phyloP scores from a whole-genome alignment of 2,329 filamentous ascomycete genomes.

The Ceratocystis huliohia region DNA sequence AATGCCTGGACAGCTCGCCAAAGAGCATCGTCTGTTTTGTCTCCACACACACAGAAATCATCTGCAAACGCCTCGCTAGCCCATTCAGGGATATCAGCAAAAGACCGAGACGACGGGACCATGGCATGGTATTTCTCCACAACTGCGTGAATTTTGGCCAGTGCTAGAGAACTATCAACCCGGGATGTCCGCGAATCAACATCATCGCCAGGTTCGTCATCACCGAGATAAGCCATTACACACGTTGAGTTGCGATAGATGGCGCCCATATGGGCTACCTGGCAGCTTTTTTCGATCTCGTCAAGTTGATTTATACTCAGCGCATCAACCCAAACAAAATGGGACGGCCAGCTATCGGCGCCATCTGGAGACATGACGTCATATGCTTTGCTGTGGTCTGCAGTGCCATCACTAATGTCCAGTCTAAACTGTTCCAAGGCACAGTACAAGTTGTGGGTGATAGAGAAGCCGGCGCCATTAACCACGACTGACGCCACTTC shows the following conservation, averaged over 20 bases:
- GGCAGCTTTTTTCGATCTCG: conserved; percentile 23
- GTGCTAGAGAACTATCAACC: conserved; percentile 10
- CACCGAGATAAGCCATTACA: conserved; percentile 22
- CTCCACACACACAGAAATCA: conserved; percentile 21
- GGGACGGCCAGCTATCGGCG: conserved; percentile 16
- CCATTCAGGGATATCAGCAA: conserved; percentile 18
- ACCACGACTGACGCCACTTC: conserved; percentile 22
- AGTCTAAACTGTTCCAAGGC: conserved; percentile 25
- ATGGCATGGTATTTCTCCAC: conserved; percentile 19
- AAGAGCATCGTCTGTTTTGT: conserved; percentile 15
- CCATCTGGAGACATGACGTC: neutral
- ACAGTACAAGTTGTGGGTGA: conserved; percentile 26
- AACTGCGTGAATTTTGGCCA: conserved; percentile 20
- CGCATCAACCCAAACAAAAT: conserved; percentile 25
- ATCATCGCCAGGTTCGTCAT: conserved; percentile 5
- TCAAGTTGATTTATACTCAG: conserved; percentile 25
- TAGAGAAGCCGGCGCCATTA: conserved; percentile 22
- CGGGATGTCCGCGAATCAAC: neutral
- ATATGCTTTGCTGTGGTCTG: neutral
- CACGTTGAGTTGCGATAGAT: conserved; percentile 24
- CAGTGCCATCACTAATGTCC: conserved; percentile 21
- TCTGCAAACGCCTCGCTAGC: conserved; percentile 19
- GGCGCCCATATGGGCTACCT: conserved; percentile 24
- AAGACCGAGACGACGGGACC: conserved; percentile 7
- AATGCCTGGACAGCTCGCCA: conserved; percentile 21